A percentile compares a stretch with the other conserved stretches of the same genome.
Conservation (phyloP, 441 rosid genomes). For the Biscutella laevigata region DNA sequence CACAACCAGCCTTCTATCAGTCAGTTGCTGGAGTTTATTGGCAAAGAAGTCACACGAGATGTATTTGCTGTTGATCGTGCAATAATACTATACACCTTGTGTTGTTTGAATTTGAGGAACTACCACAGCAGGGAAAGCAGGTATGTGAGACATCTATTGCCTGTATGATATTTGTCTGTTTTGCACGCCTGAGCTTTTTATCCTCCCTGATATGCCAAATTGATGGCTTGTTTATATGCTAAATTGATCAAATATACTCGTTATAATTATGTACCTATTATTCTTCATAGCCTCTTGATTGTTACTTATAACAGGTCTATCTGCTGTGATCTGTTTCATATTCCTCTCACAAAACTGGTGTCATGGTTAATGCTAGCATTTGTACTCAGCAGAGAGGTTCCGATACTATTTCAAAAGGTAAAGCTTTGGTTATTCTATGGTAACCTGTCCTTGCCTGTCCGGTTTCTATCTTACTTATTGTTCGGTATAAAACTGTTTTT, state of each 20-base stretch:
- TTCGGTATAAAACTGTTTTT: constrained; percentile 13
- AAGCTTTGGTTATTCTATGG: constrained; percentile 5
- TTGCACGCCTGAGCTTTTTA: constrained; percentile 2
- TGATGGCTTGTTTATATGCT: constrained; percentile 1
- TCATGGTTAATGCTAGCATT: constrained; percentile 73
- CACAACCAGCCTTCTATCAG: constrained; percentile 30
- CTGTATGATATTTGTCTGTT: neutral
- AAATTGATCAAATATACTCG: constrained; percentile 9
- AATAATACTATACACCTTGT: constrained; percentile 45
- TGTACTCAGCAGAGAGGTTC: constrained; percentile 70
- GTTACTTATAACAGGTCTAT: constrained; percentile 38
- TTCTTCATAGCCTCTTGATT: constrained; percentile 18
- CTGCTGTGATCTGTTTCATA: constrained; percentile 53
- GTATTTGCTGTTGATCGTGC: constrained; percentile 70
- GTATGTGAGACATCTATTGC: constrained; percentile 30
- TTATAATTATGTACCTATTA: neutral
- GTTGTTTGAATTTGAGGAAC: constrained; percentile 57
- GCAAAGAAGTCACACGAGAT: constrained; percentile 50
- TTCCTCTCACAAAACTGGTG: constrained; percentile 44
- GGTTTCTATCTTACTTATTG: constrained; percentile 7
- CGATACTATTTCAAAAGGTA: constrained; percentile 75
- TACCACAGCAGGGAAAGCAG: constrained; percentile 41
- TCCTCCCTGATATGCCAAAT: neutral
- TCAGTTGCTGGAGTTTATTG: constrained; percentile 55
- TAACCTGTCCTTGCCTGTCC: neutral